Conservation (phyloP, 176 grass and related monocot genomes). For the Aegilops tauschii region DNA sequence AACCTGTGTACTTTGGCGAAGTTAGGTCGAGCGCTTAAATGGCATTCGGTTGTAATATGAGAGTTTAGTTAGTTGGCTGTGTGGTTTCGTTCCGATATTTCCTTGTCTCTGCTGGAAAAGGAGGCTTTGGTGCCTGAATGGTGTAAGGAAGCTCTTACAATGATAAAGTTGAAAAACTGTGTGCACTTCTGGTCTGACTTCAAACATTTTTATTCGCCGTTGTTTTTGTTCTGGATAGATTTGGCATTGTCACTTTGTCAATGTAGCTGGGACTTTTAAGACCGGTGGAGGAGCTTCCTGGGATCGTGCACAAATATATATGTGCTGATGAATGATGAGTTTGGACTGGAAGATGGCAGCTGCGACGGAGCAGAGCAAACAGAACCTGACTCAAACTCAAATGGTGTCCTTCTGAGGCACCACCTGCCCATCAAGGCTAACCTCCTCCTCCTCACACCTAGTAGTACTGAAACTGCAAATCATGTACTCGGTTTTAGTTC, state of each 20-base stretch:
- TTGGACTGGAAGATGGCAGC: too few relatives aligned
- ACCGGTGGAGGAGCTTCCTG: background rate
- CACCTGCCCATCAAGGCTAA: too few relatives aligned
- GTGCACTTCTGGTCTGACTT: too few relatives aligned
- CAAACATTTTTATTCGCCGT: too few relatives aligned
- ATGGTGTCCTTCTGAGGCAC: too few relatives aligned
- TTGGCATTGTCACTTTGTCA: background rate
- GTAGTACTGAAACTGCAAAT: too few relatives aligned
- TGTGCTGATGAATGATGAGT: background rate
- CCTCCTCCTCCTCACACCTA: too few relatives aligned
- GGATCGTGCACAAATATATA: background rate
- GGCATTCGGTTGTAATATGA: too few relatives aligned
- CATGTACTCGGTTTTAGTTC: too few relatives aligned
- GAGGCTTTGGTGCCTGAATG: background rate
- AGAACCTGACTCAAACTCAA: background rate
- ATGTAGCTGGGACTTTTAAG: background rate
- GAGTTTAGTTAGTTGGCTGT: background rate
- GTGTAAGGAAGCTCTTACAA: background rate
- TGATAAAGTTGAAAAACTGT: too few relatives aligned
- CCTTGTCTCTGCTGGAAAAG: background rate
- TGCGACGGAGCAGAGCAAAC: too few relatives aligned
- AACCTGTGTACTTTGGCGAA: constrained; percentile 23
- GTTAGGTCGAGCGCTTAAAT: too few relatives aligned
- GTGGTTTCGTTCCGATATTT: background rate
- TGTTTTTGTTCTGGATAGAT: background rate